A percentile compares a stretch with the other conserved stretches of the same genome.
phyloP scores from a whole-genome alignment of 139 green algal species.

The Marvania coccoides region DNA sequence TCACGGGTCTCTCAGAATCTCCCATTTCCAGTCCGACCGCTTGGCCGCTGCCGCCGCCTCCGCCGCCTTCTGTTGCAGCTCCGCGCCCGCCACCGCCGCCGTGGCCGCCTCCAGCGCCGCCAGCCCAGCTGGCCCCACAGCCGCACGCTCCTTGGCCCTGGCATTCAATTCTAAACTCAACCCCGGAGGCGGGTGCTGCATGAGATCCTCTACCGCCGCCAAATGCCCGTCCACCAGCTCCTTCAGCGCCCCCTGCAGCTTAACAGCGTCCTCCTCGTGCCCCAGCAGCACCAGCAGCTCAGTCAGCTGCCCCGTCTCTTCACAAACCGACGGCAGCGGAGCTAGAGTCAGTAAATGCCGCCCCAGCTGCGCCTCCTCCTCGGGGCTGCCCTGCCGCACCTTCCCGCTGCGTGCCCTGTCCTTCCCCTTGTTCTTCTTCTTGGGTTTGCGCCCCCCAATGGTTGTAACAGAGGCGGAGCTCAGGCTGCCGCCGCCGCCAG shows the following conservation, averaged over 20 bases:
- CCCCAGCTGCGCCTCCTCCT: constrained; percentile 65
- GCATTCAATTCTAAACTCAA: constrained; percentile 2
- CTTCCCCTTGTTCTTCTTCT: constrained; percentile 9
- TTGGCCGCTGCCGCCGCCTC: constrained; percentile 5
- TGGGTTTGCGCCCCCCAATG: constrained; percentile 35
- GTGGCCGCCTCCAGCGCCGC: not conserved
- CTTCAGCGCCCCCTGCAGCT: constrained; percentile 57
- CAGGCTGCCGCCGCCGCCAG: not conserved
- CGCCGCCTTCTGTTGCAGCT: constrained; percentile 6
- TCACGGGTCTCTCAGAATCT: constrained; percentile 31
- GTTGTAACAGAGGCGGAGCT: constrained; percentile 16
- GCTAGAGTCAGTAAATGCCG: constrained; percentile 34
- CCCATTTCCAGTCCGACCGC: constrained; percentile 55
- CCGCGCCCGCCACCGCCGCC: not conserved
- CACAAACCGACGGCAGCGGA: constrained; percentile 7
- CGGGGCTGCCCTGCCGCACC: constrained; percentile 51
- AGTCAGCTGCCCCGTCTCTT: constrained; percentile 44
- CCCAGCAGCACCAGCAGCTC: constrained; percentile 75
- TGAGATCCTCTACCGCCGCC: constrained; percentile 29
- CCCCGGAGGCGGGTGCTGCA: constrained; percentile 25
- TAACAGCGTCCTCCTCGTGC: constrained; percentile 53
- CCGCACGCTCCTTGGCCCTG: not conserved
- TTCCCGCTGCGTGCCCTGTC: constrained; percentile 19
- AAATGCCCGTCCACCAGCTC: constrained; percentile 23
- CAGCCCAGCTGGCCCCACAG: not conserved